Percentiles rank a stretch among this genome's conserved stretches.
These are phyloP conservation scores for Erysiphe neolycopersici DNA, from an alignment of 2,329 filamentous ascomycete genomes.

Conservation along the genomic window DNA sequence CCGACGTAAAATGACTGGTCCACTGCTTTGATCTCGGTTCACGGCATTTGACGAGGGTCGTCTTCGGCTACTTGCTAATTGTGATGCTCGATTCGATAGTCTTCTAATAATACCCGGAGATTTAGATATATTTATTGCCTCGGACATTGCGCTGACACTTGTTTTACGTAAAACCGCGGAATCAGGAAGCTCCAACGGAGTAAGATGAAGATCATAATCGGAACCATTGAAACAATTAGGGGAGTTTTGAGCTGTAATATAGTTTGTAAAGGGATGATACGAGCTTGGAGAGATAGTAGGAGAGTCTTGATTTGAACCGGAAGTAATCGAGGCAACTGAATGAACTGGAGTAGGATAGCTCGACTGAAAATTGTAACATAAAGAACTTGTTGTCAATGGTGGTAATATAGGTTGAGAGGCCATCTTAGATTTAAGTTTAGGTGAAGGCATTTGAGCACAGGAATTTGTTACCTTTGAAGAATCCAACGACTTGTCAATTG, in stretches of 20 bases:
- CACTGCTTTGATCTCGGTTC: conserved; percentile 66
- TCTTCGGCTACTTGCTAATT: conserved; percentile 38
- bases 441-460: no score
- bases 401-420: neutral
- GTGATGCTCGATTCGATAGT: conserved; percentile 55
- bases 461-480: no score
- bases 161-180: conserved; percentile 34
- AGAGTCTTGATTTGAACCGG: conserved; percentile 27
- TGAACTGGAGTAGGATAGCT: conserved; percentile 8
- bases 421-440: no score
- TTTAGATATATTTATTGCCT: conserved; percentile 28
- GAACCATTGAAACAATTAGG: conserved; percentile 33
- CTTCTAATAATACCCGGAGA: conserved; percentile 52
- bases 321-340: conserved; percentile 17
- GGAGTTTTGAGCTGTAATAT: conserved; percentile 38
- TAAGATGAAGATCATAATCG: conserved; percentile 23
- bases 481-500: no score
- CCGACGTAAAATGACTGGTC: conserved; percentile 63
- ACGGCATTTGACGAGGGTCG: conserved; percentile 52
- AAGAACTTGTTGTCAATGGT: conserved; percentile 6
- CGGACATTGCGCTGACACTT: conserved; percentile 35
- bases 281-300: conserved; percentile 29
- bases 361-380: conserved; percentile 13
- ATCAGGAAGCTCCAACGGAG: conserved; percentile 44
- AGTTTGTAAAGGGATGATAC: conserved; percentile 23